phyloP scores from a whole-genome alignment of 148 eudicot genomes.

The Salicornia ramosissima region DNA sequence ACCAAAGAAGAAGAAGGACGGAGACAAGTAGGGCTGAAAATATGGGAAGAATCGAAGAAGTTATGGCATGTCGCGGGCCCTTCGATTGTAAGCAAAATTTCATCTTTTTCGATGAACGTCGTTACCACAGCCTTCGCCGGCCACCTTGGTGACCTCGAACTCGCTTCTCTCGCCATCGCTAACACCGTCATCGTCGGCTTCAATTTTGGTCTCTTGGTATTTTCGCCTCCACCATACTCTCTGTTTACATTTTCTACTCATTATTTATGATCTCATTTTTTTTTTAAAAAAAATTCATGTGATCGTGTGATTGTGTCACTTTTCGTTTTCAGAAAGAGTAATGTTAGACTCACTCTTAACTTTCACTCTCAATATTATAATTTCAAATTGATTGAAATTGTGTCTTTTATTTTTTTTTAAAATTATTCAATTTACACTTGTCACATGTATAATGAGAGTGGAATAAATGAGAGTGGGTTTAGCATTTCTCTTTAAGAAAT shows the following conservation, averaged over 20 bases:
- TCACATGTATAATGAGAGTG: too few relatives aligned
- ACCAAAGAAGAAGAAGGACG: not conserved
- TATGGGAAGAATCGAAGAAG: conserved; percentile 53
- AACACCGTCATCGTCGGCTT: conserved; percentile 51
- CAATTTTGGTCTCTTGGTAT: conserved; percentile 47
- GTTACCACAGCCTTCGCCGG: conserved; percentile 56
- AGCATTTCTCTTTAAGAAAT: too few relatives aligned
- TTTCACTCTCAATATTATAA: too few relatives aligned
- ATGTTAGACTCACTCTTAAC: too few relatives aligned
- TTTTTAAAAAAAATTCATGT: too few relatives aligned
- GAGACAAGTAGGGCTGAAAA: conserved; percentile 11
- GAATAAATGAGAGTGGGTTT: too few relatives aligned
- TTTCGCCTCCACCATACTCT: not conserved
- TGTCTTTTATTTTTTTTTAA: too few relatives aligned
- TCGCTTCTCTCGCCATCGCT: conserved; percentile 39
- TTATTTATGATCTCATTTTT: too few relatives aligned
- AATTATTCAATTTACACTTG: too few relatives aligned
- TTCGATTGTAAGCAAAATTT: conserved; percentile 43
- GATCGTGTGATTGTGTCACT: too few relatives aligned
- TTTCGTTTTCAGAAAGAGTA: too few relatives aligned
- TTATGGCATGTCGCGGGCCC: conserved; percentile 60
- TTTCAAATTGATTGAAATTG: too few relatives aligned
- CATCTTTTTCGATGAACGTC: conserved; percentile 42
- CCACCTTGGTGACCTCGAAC: conserved; percentile 42
- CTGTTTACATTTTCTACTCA: not conserved